These are phyloP conservation scores for Lepiota subincarnata DNA, from an alignment of 768 basidiomycete genomes.

Conservation along the genomic window DNA sequence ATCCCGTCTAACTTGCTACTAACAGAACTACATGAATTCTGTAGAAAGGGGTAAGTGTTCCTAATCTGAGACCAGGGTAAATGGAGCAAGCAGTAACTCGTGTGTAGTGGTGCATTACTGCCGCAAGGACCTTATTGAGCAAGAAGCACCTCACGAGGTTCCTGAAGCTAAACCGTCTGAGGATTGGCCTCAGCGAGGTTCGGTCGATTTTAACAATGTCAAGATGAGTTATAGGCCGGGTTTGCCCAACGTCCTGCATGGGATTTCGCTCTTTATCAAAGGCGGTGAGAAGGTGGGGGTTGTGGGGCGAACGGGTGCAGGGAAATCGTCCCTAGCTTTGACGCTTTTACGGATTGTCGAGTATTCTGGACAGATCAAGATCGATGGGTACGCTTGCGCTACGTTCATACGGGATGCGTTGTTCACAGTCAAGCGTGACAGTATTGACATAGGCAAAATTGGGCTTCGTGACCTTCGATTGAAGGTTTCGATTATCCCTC, in stretches of 20 bases:
- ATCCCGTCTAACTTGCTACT: neutral
- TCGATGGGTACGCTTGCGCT: conserved; percentile 49
- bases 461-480: conserved; percentile 61
- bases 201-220: conserved; percentile 58
- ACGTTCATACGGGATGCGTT: conserved; percentile 5
- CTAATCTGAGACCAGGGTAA: neutral
- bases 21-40: conserved; percentile 63
- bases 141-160: conserved; percentile 65
- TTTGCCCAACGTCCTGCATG: conserved; percentile 68
- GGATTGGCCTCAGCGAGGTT: conserved; percentile 62
- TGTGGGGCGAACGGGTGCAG: conserved; percentile 61
- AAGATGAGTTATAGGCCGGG: conserved; percentile 63
- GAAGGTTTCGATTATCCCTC: conserved; percentile 63
- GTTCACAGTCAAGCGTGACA: conserved; percentile 16
- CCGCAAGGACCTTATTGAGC: conserved; percentile 42
- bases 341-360: conserved; percentile 70
- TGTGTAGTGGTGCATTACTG: conserved; percentile 51
- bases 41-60: conserved; percentile 46
- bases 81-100: neutral
- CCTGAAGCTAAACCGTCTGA: conserved; percentile 47
- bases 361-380: conserved; percentile 54
- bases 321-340: conserved; percentile 60
- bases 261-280: conserved; percentile 52
- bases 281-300: conserved; percentile 77
- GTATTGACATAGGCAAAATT: conserved; percentile 63